Evolutionary conservation across 129 eudicot genomes (phyloP), one percentile per base, ranked within the genome.

Genomic region (Chrysanthemum seticuspe): DNA sequence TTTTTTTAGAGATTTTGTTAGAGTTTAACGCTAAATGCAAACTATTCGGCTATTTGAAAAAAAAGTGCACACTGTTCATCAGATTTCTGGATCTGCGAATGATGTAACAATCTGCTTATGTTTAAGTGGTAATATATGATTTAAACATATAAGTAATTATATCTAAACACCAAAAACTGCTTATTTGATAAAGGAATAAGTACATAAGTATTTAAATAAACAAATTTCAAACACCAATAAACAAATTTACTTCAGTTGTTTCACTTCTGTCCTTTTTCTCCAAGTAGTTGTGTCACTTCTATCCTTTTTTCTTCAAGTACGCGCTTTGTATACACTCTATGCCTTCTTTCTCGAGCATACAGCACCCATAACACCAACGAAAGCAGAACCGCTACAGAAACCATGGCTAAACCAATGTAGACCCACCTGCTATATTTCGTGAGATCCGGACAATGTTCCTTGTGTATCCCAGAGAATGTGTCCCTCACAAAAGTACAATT

Each of bases 331-430:
- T 91, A 84, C 66, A 82, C 83, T 36, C 96, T 74, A 76, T 91
- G 90, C 23, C 89, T 85, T 81, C 96, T 86, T 79, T 88, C 96
- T 75, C 97, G 79, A 21, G 97, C 96, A 81, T 86, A 88, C 31
- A 92, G 47, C 74, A 89, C 81, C 97, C 97, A 64, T 8, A 92
- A 65, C 10, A 89, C 80, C 79, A 92, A 51, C 13, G 97, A 92
- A 23, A 85, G 73, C 88, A 84, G 83, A 27, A 92, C 94, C 4
- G 93, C 84, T 9, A 53, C 75, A 0, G 97, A 83, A 47, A 84
- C 91, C 87, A 89, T 71, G 16, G 79, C 82, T 75, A 92, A 62
- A 5, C 97, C 96, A 1, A 89, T 85, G 71, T 87, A 87, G 31
- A 89, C 80, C 97, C 91, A 88, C 36, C 36, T 54, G 67, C 89